Evolutionary conservation across 257 asterid species (phyloP).

Genomic region (Apocynum venetum): DNA sequence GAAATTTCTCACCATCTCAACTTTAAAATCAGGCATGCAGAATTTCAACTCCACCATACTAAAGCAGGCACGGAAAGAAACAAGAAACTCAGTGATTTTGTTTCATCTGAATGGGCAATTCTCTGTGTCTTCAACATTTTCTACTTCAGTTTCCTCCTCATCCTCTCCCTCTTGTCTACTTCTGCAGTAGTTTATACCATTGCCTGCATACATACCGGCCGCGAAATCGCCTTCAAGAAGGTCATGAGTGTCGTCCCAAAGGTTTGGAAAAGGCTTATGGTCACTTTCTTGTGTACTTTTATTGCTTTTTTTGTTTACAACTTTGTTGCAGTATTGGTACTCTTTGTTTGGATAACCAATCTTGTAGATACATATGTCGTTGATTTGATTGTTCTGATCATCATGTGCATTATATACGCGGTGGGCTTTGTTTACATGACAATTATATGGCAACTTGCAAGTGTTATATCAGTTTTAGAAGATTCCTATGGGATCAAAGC

Average conservation of each 20-base stretch:
- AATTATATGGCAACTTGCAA: slow-evolving; percentile 55
- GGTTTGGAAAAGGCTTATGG: slow-evolving; percentile 60
- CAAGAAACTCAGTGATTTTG: slow-evolving; percentile 25
- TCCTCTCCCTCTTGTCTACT: slow-evolving; percentile 60
- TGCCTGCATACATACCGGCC: slow-evolving; percentile 45
- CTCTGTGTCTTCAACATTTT: slow-evolving; percentile 28
- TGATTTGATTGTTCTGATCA: slow-evolving; percentile 3
- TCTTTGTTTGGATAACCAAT: slow-evolving; percentile 6
- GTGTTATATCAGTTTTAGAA: slow-evolving; percentile 62
- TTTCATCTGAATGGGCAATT: slow-evolving; percentile 32
- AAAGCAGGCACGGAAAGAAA: slow-evolving; percentile 15
- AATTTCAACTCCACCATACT: slow-evolving; percentile 12
- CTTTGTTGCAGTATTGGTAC: slow-evolving; percentile 14
- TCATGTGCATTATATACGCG: slow-evolving; percentile 23
- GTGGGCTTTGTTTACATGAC: slow-evolving; percentile 45
- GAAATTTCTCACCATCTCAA: slow-evolving; percentile 31
- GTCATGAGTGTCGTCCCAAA: slow-evolving; percentile 56
- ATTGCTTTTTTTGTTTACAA: slow-evolving; percentile 33
- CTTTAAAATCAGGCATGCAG: slow-evolving; percentile 26
- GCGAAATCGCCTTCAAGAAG: slow-evolving; percentile 36
- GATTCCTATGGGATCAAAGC: slow-evolving; percentile 50
- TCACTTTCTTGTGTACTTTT: slow-evolving; percentile 44
- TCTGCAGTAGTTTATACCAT: slow-evolving; percentile 60
- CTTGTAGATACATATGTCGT: background rate
- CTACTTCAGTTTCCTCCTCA: slow-evolving; percentile 35